Conservation (phyloP, 768 basidiomycete species). For the Agaricus subrufescens region DNA sequence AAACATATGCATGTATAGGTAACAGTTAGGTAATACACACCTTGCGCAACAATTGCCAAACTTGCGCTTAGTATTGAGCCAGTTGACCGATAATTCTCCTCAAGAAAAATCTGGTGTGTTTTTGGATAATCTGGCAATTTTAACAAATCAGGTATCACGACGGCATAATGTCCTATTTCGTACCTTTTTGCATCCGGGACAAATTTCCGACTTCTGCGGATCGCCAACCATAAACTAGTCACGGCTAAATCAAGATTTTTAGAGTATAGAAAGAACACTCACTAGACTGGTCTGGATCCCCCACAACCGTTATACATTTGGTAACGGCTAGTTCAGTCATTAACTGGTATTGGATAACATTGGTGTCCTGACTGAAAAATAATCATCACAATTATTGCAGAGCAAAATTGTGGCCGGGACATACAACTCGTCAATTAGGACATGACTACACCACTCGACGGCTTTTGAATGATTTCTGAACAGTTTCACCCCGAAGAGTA, state of each 20-base stretch:
- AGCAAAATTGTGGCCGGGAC: constrained; percentile 11
- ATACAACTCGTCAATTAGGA: constrained; percentile 30
- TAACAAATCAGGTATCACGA: background rate
- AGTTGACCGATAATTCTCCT: constrained; percentile 87
- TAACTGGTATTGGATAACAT: constrained; percentile 70
- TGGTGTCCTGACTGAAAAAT: constrained; percentile 11
- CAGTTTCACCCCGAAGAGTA: constrained; percentile 19
- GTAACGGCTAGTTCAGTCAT: constrained; percentile 60
- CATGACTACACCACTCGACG: constrained; percentile 23
- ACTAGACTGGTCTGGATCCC: constrained; percentile 92
- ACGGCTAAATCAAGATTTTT: background rate
- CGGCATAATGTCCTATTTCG: background rate
- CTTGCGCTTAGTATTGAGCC: constrained; percentile 68
- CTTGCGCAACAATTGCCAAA: constrained; percentile 79
- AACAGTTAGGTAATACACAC: constrained; percentile 26
- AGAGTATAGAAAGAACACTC: background rate
- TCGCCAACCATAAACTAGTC: constrained; percentile 79
- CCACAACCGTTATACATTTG: constrained; percentile 71
- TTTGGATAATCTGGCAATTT: constrained; percentile 51
- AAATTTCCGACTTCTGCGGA: constrained; percentile 76
- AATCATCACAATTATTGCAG: background rate
- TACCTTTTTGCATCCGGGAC: constrained; percentile 64
- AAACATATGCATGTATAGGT: background rate
- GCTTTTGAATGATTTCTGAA: constrained; percentile 16
- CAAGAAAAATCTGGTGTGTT: constrained; percentile 67